These are phyloP conservation scores for Suhomyces maxii DNA, from an alignment of 1,139 yeast genomes.

Conservation along the genomic window DNA sequence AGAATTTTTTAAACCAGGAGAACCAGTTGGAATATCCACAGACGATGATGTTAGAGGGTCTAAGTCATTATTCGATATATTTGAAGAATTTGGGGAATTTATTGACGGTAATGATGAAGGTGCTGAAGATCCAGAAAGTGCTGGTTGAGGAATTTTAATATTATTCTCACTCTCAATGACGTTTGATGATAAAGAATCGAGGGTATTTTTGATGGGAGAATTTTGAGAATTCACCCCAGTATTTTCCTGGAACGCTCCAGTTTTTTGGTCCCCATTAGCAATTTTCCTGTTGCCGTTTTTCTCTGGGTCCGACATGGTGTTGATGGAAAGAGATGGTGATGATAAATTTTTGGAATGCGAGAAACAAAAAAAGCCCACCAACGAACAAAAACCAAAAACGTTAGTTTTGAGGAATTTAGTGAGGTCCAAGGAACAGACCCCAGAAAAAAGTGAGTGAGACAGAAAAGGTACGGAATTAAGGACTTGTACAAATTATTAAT, in stretches of 20 bases:
- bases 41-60: no score
- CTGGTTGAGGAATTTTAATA: no score
- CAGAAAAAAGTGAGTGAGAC: no score
- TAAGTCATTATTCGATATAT: no score
- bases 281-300: not conserved
- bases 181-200: no score
- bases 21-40: not conserved
- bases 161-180: no score
- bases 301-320: constrained; percentile 2
- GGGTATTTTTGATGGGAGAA: not conserved
- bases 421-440: no score
- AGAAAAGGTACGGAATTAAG: no score
- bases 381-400: no score
- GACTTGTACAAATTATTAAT: no score
- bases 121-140: not conserved
- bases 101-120: not conserved
- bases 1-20: no score
- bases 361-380: not conserved
- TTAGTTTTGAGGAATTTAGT: no score
- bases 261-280: constrained; percentile 1
- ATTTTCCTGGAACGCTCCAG: not conserved
- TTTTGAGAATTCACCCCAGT: not conserved
- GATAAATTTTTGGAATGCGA: not conserved
- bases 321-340: constrained; percentile 1
- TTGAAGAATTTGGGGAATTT: not conserved